Evolutionary conservation across 352 stramenopile species (phyloP).

Genomic region (Phytophthora europaea): DNA sequence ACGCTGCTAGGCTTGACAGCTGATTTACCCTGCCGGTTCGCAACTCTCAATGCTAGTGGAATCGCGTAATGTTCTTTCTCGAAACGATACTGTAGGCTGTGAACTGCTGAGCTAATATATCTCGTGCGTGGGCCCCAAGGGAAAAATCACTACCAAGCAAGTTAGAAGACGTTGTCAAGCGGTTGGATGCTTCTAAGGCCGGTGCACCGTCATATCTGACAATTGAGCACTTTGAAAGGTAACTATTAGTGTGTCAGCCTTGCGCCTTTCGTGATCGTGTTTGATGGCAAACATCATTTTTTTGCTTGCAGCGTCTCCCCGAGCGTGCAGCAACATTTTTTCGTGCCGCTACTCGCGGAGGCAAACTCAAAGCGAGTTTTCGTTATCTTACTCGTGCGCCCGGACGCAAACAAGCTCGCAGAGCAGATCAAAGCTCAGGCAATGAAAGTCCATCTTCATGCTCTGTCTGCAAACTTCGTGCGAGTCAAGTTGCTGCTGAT

Average conservation of each 20-base stretch:
- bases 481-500: constrained; percentile 66
- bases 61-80: constrained; percentile 39
- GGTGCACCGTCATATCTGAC: constrained; percentile 48
- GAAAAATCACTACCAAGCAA: constrained; percentile 28
- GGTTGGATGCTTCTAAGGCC: constrained; percentile 33
- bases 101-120: neutral
- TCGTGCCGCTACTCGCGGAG: constrained; percentile 56
- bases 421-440: constrained; percentile 68
- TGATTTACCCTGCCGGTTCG: constrained; percentile 37
- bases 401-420: constrained; percentile 64
- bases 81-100: neutral
- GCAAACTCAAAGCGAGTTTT: constrained; percentile 70
- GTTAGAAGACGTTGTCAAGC: constrained; percentile 26
- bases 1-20: constrained; percentile 31
- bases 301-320: constrained; percentile 50
- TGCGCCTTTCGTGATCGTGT: neutral
- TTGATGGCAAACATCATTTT: neutral
- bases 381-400: constrained; percentile 59
- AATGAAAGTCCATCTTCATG: constrained; percentile 48
- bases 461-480: constrained; percentile 52
- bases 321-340: constrained; percentile 71
- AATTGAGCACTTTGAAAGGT: constrained; percentile 75
- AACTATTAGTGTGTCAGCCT: neutral
- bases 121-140: constrained; percentile 2
- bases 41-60: constrained; percentile 50